Evolutionary conservation across 352 stramenopile genomes (phyloP).

Genomic region (Phytophthora fragariae): DNA sequence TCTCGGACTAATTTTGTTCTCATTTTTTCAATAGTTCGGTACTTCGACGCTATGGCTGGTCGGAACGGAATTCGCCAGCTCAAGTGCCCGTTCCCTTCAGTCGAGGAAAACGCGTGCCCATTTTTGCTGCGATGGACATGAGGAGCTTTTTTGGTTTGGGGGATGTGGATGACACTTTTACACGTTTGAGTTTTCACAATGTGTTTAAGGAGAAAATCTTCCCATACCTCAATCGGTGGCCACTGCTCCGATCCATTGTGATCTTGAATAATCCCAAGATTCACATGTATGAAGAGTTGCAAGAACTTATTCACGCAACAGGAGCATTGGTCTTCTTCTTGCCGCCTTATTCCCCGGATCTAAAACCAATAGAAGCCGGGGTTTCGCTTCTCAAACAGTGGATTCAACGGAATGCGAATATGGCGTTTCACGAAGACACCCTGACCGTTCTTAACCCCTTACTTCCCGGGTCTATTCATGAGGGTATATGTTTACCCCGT

Average conservation of each 20-base stretch:
- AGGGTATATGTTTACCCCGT: too few relatives aligned
- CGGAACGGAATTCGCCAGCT: background rate
- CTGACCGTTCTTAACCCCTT: background rate
- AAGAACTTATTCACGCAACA: constrained; percentile 94
- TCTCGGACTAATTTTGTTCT: too few relatives aligned
- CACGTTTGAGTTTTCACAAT: constrained; percentile 86
- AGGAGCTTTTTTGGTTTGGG: constrained; percentile 17
- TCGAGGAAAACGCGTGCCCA: constrained; percentile 11
- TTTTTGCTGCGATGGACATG: constrained; percentile 28
- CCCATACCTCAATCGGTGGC: constrained; percentile 92
- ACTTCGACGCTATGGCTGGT: background rate
- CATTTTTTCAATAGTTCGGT: too few relatives aligned
- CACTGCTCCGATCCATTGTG: constrained; percentile 75
- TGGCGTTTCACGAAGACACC: constrained; percentile 1
- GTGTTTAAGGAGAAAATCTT: constrained; percentile 68
- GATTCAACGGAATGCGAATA: constrained; percentile 15
- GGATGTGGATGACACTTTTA: constrained; percentile 36
- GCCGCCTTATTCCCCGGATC: constrained; percentile 6
- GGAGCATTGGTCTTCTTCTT: constrained; percentile 73
- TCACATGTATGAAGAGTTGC: constrained; percentile 93
- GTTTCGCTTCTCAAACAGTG: constrained; percentile 7
- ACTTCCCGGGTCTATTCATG: too few relatives aligned
- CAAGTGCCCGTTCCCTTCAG: background rate
- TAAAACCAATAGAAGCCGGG: constrained; percentile 7
- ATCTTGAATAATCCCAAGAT: constrained; percentile 68